Evolutionary conservation across 805 yeast species (phyloP).

Genomic region (Saccharomycopsis sp.): DNA sequence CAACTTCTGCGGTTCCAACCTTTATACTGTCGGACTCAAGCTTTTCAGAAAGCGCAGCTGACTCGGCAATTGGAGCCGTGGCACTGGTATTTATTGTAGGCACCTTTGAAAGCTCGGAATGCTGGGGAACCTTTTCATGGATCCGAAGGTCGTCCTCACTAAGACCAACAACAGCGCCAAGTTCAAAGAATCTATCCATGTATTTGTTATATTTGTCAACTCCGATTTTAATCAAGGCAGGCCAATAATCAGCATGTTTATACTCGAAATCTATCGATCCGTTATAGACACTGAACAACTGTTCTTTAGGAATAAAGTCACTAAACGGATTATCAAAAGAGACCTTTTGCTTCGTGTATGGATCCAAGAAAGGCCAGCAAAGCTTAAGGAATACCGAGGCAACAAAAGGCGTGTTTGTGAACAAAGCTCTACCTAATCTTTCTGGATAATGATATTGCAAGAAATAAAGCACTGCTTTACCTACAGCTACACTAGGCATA

Average conservation of each 20-base stretch:
- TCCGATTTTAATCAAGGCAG: slow-evolving; percentile 40
- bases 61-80: neutral
- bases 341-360: slow-evolving; percentile 50
- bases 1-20: neutral
- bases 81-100: neutral
- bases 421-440: slow-evolving; percentile 46
- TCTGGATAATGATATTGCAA: slow-evolving; percentile 56
- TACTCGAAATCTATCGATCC: slow-evolving; percentile 44
- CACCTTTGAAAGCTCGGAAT: neutral
- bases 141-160: slow-evolving; percentile 47
- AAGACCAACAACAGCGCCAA: slow-evolving; percentile 46
- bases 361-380: slow-evolving; percentile 53
- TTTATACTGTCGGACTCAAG: neutral
- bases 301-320: slow-evolving; percentile 46
- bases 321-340: slow-evolving; percentile 53
- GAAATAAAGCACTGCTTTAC: slow-evolving; percentile 45
- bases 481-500: slow-evolving; percentile 43
- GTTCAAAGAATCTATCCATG: slow-evolving; percentile 32
- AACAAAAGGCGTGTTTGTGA: slow-evolving; percentile 52
- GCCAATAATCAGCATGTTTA: slow-evolving; percentile 49
- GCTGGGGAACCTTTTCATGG: slow-evolving; percentile 22
- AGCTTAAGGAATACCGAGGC: slow-evolving; percentile 51
- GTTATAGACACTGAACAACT: slow-evolving; percentile 44
- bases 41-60: neutral
- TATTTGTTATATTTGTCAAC: slow-evolving; percentile 33